Conservation (phyloP, 139 green algal species). For the Chlamydomonas applanata region DNA sequence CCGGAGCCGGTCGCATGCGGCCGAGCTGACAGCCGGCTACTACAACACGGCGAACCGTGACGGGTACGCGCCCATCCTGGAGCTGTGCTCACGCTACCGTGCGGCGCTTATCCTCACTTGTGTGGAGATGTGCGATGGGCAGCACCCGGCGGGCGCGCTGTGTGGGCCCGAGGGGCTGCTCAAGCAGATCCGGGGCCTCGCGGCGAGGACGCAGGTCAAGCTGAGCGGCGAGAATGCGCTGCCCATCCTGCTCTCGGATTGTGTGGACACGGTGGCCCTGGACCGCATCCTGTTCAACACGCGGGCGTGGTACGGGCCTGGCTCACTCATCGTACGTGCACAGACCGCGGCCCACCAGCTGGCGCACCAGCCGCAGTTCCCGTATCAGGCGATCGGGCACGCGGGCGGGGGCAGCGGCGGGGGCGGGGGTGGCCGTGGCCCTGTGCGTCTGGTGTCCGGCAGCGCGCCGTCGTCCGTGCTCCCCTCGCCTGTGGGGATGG, state of each 20-base stretch:
- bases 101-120: conserved; percentile 92
- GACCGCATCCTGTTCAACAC: conserved; percentile 75
- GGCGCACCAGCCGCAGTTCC: neutral
- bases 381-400: neutral
- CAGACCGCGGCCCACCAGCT: neutral
- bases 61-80: conserved; percentile 77
- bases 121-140: conserved; percentile 94
- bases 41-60: conserved; percentile 83
- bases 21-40: conserved; percentile 95
- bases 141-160: conserved; percentile 84
- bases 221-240: conserved; percentile 94
- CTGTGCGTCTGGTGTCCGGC: neutral
- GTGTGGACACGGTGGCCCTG: conserved; percentile 64
- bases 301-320: conserved; percentile 18
- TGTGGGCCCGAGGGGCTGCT: conserved; percentile 91
- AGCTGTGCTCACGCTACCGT: conserved; percentile 68
- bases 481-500: too few species aligned
- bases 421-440: neutral
- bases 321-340: conserved; percentile 6
- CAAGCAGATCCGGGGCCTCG: conserved; percentile 65
- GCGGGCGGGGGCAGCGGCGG: neutral
- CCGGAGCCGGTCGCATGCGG: conserved; percentile 79
- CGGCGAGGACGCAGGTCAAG: conserved; percentile 56
- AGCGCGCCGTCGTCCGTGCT: too few species aligned
- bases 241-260: conserved; percentile 67